phyloP scores from a whole-genome alignment of 108 stramenopile genomes.

The Stephanodiscus triporus region DNA sequence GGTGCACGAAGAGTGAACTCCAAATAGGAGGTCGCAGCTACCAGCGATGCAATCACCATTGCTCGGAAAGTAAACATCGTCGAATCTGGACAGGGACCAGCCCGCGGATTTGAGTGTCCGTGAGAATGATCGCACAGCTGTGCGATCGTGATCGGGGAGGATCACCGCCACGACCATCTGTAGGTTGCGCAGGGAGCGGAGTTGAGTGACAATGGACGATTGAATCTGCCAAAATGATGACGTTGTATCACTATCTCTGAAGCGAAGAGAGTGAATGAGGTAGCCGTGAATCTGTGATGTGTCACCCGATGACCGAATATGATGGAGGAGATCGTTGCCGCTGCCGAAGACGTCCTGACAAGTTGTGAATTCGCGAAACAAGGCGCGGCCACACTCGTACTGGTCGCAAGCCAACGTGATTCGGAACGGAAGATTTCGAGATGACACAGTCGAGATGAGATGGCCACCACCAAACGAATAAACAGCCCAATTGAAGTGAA shows the following conservation, averaged over 20 bases:
- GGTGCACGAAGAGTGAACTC: too few relatives aligned
- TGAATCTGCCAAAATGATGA: too few relatives aligned
- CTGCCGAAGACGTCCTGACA: background rate
- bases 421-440: background rate
- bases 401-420: background rate
- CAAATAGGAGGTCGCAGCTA: too few relatives aligned
- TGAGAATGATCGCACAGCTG: too few relatives aligned
- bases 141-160: too few relatives aligned
- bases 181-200: too few relatives aligned
- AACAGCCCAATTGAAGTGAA: background rate
- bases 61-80: too few relatives aligned
- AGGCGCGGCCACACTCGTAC: background rate
- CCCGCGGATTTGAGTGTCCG: too few relatives aligned
- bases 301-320: background rate
- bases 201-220: too few relatives aligned
- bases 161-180: too few relatives aligned
- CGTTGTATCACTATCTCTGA: background rate
- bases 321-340: background rate
- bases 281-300: background rate
- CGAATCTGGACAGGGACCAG: too few relatives aligned
- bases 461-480: background rate
- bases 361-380: background rate
- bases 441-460: background rate
- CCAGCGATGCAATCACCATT: too few relatives aligned
- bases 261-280: background rate